Evolutionary conservation across 192 early-diverging fungal species (phyloP).

Genomic region (Backusella morwellensis): DNA sequence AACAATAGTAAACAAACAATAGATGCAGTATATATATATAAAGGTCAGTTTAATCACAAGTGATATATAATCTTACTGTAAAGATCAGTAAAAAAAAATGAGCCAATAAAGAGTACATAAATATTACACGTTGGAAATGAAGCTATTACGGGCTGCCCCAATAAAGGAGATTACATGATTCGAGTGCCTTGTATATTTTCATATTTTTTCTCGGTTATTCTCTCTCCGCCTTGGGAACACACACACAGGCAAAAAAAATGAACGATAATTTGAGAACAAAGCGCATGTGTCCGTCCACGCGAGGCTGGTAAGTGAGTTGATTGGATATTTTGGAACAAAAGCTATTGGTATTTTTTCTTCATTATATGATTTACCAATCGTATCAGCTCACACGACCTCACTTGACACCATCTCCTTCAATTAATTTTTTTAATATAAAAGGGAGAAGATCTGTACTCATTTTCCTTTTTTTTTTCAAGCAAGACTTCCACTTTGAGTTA

Average conservation of each 20-base stretch:
- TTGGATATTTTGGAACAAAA: not conserved
- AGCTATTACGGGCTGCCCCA: not conserved
- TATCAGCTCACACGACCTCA: slow-evolving; percentile 19
- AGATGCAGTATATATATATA: not conserved
- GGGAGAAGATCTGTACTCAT: not conserved
- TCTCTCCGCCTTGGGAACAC: not conserved
- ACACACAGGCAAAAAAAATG: not conserved
- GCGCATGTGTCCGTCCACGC: not conserved
- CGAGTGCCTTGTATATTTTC: not conserved
- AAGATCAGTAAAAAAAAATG: not conserved
- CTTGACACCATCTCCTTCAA: slow-evolving; percentile 9
- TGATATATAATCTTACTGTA: not conserved
- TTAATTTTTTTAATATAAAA: not conserved
- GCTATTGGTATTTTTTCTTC: not conserved
- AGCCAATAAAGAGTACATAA: not conserved
- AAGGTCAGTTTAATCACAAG: not conserved
- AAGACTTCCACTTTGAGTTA: not conserved
- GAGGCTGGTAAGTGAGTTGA: not conserved
- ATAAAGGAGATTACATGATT: not conserved
- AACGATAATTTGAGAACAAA: not conserved
- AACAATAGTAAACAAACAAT: not conserved
- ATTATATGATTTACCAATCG: slow-evolving; percentile 7
- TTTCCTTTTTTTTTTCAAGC: slow-evolving; percentile 2
- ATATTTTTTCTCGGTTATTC: not conserved
- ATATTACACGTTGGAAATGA: not conserved